Conservation (phyloP, 345 rosid species). For the Murraya koenigii region DNA sequence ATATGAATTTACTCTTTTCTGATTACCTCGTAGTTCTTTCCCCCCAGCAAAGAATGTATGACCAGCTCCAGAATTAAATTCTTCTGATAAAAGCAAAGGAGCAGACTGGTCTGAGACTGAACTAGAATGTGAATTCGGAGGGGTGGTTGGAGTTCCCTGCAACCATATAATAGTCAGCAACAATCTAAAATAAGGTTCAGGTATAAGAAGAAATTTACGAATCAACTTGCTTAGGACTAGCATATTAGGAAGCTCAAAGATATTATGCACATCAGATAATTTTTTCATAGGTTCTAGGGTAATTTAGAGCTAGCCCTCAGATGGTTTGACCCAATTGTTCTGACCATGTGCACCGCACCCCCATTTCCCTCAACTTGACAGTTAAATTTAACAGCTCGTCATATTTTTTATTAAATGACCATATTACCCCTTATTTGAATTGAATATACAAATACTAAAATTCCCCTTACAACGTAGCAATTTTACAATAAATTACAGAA, state of each 20-base stretch:
- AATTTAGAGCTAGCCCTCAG: too few relatives aligned
- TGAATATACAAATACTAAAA: too few relatives aligned
- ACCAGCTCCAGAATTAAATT: constrained; percentile 56
- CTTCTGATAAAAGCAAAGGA: constrained; percentile 52
- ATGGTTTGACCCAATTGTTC: too few relatives aligned
- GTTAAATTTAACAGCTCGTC: too few relatives aligned
- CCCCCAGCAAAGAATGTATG: constrained; percentile 34
- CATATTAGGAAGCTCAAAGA: neutral
- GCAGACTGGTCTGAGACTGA: constrained; percentile 63
- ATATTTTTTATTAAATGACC: too few relatives aligned
- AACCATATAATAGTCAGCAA: constrained; percentile 33
- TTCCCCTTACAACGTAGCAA: too few relatives aligned
- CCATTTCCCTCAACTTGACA: too few relatives aligned
- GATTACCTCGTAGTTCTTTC: constrained; percentile 29
- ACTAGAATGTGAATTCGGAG: constrained; percentile 80
- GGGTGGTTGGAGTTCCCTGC: constrained; percentile 75
- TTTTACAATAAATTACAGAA: too few relatives aligned
- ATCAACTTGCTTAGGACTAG: neutral
- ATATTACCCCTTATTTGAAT: too few relatives aligned
- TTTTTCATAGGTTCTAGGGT: neutral
- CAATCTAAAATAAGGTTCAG: constrained; percentile 7
- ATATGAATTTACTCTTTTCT: neutral
- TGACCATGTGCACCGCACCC: too few relatives aligned
- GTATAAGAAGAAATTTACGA: neutral
- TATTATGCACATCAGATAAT: neutral